Conservation (phyloP, 2,329 filamentous ascomycete species). For the Colletotrichum phormii region DNA sequence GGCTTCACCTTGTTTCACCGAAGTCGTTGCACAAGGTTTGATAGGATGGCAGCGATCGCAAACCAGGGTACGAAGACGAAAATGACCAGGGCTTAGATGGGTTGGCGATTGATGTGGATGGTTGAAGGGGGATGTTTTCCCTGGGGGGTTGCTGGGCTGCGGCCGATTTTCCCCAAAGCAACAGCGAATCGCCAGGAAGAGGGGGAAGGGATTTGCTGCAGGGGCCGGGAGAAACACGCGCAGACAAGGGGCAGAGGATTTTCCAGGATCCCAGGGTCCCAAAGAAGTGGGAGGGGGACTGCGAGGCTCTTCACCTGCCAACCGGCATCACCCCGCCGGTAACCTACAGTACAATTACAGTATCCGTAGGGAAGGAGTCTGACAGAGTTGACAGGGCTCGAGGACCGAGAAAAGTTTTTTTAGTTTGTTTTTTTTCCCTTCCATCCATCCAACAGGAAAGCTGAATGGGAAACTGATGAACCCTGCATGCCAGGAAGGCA, state of each 20-base stretch:
- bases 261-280: background rate
- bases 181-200: constrained; percentile 24
- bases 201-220: constrained; percentile 20
- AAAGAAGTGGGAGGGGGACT: constrained; percentile 18
- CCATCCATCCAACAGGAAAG: background rate
- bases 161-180: constrained; percentile 5
- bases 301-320: constrained; percentile 26
- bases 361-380: background rate
- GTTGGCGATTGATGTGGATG: constrained; percentile 1
- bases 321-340: constrained; percentile 30
- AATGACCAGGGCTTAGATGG: background rate
- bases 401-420: background rate
- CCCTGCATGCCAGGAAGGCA: background rate
- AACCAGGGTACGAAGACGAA: constrained; percentile 6
- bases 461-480: background rate
- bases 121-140: background rate
- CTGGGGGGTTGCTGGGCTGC: constrained; percentile 27
- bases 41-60: constrained; percentile 25
- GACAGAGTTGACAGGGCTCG: background rate
- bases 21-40: constrained; percentile 16
- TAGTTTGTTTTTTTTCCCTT: background rate
- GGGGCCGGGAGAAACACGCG: constrained; percentile 3
- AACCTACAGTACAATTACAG: no score
- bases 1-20: constrained; percentile 31
- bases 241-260: constrained; percentile 2